These are phyloP conservation scores for Trametes cinnabarina DNA, from an alignment of 768 basidiomycete species.

Conservation along the genomic window DNA sequence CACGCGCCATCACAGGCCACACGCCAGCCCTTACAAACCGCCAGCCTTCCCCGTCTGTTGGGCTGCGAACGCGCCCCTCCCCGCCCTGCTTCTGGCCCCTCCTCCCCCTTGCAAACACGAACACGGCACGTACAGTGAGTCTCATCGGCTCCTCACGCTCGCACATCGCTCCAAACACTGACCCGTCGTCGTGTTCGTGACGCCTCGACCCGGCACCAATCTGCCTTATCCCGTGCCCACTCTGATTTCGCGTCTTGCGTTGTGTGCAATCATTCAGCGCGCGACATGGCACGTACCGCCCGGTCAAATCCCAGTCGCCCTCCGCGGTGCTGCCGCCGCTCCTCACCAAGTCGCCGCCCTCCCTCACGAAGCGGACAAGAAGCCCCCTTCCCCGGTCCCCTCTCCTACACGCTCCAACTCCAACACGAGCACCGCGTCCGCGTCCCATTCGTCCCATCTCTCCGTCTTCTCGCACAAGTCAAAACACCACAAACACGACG, in stretches of 20 bases:
- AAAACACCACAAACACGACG: constrained; percentile 1
- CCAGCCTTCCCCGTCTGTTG: too few species aligned
- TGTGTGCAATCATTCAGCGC: constrained; percentile 38
- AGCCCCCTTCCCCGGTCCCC: constrained; percentile 1
- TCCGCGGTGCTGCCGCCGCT: constrained; percentile 54
- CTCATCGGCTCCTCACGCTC: not conserved
- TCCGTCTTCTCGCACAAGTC: constrained; percentile 14
- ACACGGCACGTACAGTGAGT: too few species aligned
- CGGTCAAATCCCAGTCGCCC: constrained; percentile 54
- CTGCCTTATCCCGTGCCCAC: not conserved
- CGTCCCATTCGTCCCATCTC: constrained; percentile 11
- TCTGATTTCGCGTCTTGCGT: not conserved
- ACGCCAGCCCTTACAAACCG: too few species aligned
- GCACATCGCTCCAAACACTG: not conserved
- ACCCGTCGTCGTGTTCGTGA: not conserved
- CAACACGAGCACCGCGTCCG: constrained; percentile 10
- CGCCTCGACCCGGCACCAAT: not conserved
- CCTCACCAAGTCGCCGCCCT: not conserved
- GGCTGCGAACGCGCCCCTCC: too few species aligned
- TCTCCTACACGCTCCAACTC: constrained; percentile 14
- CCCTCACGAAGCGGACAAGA: not conserved
- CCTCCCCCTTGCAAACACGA: too few species aligned
- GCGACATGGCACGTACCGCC: constrained; percentile 78
- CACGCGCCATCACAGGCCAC: too few species aligned
- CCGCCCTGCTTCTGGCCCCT: too few species aligned